Percentiles rank a stretch among this genome's conserved stretches.
phyloP scores from a whole-genome alignment of 306 rosid species.

The Rosa multiflora region DNA sequence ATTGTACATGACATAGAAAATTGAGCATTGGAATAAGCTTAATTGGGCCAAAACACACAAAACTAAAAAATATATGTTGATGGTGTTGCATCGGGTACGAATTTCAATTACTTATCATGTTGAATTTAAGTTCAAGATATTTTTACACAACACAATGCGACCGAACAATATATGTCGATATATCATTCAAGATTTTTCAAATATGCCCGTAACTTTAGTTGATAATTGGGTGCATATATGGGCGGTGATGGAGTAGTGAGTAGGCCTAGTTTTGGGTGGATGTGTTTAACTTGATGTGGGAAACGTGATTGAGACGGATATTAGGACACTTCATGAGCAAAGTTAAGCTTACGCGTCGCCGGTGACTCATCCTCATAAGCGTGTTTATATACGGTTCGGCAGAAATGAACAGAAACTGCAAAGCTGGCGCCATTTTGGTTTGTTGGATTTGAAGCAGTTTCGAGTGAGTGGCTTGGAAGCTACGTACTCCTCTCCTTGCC shows the following conservation, averaged over 20 bases:
- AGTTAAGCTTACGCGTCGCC: slow-evolving; percentile 17
- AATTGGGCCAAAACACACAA: too few relatives aligned
- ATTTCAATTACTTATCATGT: too few relatives aligned
- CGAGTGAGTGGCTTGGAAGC: neutral
- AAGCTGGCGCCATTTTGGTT: neutral
- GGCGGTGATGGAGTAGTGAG: neutral
- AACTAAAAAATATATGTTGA: too few relatives aligned
- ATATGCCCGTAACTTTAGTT: neutral
- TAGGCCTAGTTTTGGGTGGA: neutral
- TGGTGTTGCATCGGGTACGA: too few relatives aligned
- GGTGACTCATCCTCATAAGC: neutral
- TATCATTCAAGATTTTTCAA: too few relatives aligned
- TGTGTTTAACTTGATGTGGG: neutral
- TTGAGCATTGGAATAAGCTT: too few relatives aligned
- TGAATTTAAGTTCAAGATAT: too few relatives aligned
- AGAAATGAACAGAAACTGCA: neutral
- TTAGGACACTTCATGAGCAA: neutral
- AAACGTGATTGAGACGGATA: slow-evolving; percentile 4
- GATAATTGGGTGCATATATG: neutral
- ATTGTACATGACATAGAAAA: too few relatives aligned
- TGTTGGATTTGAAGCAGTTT: neutral
- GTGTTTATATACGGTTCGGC: neutral
- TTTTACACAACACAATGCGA: too few relatives aligned
- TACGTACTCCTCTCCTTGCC: neutral
- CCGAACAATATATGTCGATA: neutral